These are phyloP conservation scores for Hibiscus syriacus DNA, from an alignment of 345 rosid genomes.

Conservation along the genomic window DNA sequence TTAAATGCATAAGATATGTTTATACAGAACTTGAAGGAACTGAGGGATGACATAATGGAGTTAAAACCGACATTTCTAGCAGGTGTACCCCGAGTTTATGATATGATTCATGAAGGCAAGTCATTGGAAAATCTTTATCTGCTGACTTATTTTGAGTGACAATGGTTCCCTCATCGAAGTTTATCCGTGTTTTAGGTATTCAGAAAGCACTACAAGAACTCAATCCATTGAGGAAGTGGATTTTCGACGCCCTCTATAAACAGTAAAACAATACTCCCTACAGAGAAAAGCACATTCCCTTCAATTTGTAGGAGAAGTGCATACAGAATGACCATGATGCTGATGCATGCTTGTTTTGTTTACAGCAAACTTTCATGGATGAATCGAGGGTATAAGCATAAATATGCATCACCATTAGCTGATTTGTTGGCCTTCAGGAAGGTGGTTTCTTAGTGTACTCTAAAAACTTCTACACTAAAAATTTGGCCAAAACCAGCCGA, in stretches of 20 bases:
- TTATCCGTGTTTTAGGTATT: slow-evolving; percentile 33
- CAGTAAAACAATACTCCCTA: slow-evolving; percentile 41
- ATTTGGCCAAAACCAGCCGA: neutral
- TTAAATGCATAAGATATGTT: neutral
- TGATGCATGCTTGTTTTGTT: slow-evolving; percentile 12
- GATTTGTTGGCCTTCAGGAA: slow-evolving; percentile 94
- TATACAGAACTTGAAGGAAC: slow-evolving; percentile 64
- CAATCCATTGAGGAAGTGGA: slow-evolving; percentile 53
- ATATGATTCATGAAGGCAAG: slow-evolving; percentile 77
- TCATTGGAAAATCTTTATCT: neutral
- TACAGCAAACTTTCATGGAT: slow-evolving; percentile 90
- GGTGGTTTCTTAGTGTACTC: slow-evolving; percentile 29
- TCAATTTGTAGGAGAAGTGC: neutral
- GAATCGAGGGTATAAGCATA: slow-evolving; percentile 78
- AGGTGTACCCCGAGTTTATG: slow-evolving; percentile 91
- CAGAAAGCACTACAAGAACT: slow-evolving; percentile 61
- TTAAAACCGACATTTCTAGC: slow-evolving; percentile 84
- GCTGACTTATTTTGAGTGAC: neutral
- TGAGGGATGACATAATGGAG: slow-evolving; percentile 78
- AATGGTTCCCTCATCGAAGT: neutral
- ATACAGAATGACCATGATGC: neutral
- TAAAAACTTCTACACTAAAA: slow-evolving; percentile 2
- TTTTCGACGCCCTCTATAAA: slow-evolving; percentile 63
- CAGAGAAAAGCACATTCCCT: neutral
- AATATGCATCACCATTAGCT: slow-evolving; percentile 73